Base-by-base conservation (phyloP, 179 eudicot genomes). In the Silene coronaria region DNA sequence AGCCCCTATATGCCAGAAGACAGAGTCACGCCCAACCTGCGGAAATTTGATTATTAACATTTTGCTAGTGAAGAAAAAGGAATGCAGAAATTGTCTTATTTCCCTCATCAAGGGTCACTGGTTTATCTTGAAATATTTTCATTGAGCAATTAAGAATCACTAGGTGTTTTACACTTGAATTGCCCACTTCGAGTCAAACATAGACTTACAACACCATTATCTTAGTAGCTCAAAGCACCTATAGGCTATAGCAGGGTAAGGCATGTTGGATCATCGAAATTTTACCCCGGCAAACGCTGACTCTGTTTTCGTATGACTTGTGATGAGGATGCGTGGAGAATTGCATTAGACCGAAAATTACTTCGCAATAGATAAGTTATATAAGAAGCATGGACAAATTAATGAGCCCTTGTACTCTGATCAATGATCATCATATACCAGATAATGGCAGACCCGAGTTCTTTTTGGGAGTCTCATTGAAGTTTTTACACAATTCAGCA, bases 11-110 rank as follows among this genome's bases (percentile, higher is more conserved):
- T 75, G 84, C 91, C 97, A 90, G 72, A 82, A 79, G 75, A 92
- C 80, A 75, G 82, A 68, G 76, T 82, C 88, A 23, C 99, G 97
- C 30, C 59, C 78, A 13, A 92, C 89, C 97, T 94, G 86, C 36
- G 78, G 4, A 76, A 16, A 60, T 42, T n/a, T 26, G 3, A 11
- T 55, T 19, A 11, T 6, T 6, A 75, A 26, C 58, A 62, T 63
- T 12, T 28, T 45, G 36, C 7, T 57, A 5, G 73, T 24, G 4
- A 24, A 70, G 1, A 57, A 16, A 23, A 23, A 46, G 24, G 23
- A 16, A 46, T 17, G 59, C 28, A 1, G 26, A 26, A 60, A 64
- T 13, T 4, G 22, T 64, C 68, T 27, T 7, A 14, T 27, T 26
- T 64, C 38, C 68, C 21, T 30, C 68, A 16, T 27, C 3, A 30